Percentiles rank a stretch among this genome's conserved stretches.
These are phyloP conservation scores for Pseudevernia furfuracea DNA, from an alignment of 495 filamentous ascomycete genomes.

Conservation along the genomic window DNA sequence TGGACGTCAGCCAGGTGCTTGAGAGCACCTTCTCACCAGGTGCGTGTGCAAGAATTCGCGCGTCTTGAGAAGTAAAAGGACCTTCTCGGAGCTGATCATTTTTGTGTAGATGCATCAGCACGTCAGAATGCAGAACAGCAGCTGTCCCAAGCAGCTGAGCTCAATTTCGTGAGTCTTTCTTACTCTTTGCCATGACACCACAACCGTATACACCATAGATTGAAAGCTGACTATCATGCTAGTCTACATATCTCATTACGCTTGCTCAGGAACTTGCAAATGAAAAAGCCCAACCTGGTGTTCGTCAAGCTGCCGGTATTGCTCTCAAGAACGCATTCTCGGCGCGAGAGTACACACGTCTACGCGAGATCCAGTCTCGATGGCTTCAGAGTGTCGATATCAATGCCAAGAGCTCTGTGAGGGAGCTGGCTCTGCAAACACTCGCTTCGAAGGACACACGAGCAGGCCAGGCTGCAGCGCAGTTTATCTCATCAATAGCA, in stretches of 20 bases:
- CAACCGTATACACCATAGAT: not conserved
- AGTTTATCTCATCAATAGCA: conserved; percentile 91
- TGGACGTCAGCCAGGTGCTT: conserved; percentile 81
- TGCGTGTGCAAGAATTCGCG: conserved; percentile 37
- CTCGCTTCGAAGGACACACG: conserved; percentile 65
- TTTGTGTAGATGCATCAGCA: conserved; percentile 66
- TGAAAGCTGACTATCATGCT: conserved; percentile 22
- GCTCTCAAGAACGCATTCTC: conserved; percentile 96
- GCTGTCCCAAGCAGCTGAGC: conserved; percentile 81
- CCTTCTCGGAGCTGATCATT: conserved; percentile 25
- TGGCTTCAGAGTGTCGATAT: conserved; percentile 76
- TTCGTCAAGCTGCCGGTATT: conserved; percentile 88
- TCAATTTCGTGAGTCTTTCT: conserved; percentile 75
- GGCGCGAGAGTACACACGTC: conserved; percentile 76
- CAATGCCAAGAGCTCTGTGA: conserved; percentile 75
- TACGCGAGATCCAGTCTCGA: conserved; percentile 81
- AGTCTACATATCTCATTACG: conserved; percentile 86
- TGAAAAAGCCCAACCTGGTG: conserved; percentile 70
- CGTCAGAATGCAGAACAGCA: conserved; percentile 90
- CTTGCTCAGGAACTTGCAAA: conserved; percentile 90
- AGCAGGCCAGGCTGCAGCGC: conserved; percentile 81
- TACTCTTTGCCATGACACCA: conserved; percentile 2
- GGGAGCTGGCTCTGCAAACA: conserved; percentile 79
- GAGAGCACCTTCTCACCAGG: conserved; percentile 85
- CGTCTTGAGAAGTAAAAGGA: conserved; percentile 21